These are phyloP conservation scores for Blastocrithidia nonstop DNA, from an alignment of 208 protist genomes.

Conservation along the genomic window DNA sequence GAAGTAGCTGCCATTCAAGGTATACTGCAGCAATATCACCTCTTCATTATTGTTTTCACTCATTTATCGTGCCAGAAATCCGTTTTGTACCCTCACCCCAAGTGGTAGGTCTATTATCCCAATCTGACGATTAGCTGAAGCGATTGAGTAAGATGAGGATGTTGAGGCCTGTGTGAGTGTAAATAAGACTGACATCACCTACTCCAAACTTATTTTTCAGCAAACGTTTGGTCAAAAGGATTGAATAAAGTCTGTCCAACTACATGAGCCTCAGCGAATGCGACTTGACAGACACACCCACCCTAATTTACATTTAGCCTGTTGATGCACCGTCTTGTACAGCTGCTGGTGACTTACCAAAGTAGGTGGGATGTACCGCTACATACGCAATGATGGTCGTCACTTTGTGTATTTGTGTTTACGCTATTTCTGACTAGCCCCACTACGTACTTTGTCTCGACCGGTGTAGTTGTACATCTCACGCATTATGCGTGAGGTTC, in stretches of 20 bases:
- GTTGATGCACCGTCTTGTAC: constrained; percentile 58
- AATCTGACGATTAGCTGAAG: constrained; percentile 63
- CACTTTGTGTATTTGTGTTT: constrained; percentile 38
- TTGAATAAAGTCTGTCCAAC: no score
- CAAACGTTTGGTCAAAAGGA: no score
- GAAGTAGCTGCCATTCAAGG: constrained; percentile 62
- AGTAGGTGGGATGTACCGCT: constrained; percentile 64
- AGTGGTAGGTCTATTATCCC: constrained; percentile 27
- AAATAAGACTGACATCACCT: background rate
- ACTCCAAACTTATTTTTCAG: no score
- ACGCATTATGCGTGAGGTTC: constrained; percentile 28
- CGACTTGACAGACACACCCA: constrained; percentile 41
- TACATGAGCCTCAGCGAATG: background rate
- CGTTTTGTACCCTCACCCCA: constrained; percentile 51
- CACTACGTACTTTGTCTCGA: constrained; percentile 21
- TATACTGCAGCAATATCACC: constrained; percentile 69
- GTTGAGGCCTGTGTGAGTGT: constrained; percentile 6
- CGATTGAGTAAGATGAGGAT: constrained; percentile 28
- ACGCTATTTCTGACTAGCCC: constrained; percentile 55
- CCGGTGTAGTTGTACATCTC: constrained; percentile 27
- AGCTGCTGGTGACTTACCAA: constrained; percentile 71
- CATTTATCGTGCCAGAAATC: constrained; percentile 34
- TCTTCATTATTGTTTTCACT: constrained; percentile 54
- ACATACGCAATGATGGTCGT: constrained; percentile 15
- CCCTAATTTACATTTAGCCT: constrained; percentile 50